Base-by-base conservation (phyloP, 2,329 filamentous ascomycete genomes). In the Fusarium sp. region DNA sequence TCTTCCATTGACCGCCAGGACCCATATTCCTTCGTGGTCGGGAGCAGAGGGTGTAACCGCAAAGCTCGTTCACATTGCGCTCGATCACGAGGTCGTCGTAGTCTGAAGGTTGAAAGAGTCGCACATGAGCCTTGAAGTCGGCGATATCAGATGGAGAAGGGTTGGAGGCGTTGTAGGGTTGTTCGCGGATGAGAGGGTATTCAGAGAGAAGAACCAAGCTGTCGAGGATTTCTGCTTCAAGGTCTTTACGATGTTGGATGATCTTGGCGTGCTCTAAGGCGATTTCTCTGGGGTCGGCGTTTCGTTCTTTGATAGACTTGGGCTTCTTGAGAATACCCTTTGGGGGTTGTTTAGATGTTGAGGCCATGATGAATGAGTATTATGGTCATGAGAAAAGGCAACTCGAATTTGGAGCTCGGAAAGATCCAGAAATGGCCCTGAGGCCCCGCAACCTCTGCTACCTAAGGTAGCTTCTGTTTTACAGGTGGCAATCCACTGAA, bases 11-110 rank as follows among this genome's bases (percentile, higher is more conserved):
- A 22, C 90, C 91, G 4, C 87, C 88, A 17, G 85, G 84, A 22
- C 86, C 84, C 58, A 89, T 86, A 38, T 86, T 86, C 38, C 87
- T 85, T 44, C 90, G 91, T n/a, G 89, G 87, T 22, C 87, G 87
- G 2, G 89, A 84, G 81, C 96, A 99, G 34, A 98, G 87, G 0
- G 89, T 87, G 81, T 98, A 98, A 4, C 95, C 96, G 83, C 96
- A 99, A 26, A 89, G 87, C 48, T 88, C 89, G 76, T 94, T 92
- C 74, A 94, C 92, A 81, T 97, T 97, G 78, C 96, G 93, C 85
- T 99, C 96, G 73, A 93, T 89, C 68, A 98, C 91, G 56, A 98
- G 86, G 73, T 94, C 93, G 79, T 98, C 94, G 84, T 97, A 97
- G 84, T 99, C 96, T 60, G 89, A 88, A 2, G 95, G 94, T 80